Conservation (phyloP, 2,329 filamentous ascomycete species). For the Teratosphaeria gauchensis region DNA sequence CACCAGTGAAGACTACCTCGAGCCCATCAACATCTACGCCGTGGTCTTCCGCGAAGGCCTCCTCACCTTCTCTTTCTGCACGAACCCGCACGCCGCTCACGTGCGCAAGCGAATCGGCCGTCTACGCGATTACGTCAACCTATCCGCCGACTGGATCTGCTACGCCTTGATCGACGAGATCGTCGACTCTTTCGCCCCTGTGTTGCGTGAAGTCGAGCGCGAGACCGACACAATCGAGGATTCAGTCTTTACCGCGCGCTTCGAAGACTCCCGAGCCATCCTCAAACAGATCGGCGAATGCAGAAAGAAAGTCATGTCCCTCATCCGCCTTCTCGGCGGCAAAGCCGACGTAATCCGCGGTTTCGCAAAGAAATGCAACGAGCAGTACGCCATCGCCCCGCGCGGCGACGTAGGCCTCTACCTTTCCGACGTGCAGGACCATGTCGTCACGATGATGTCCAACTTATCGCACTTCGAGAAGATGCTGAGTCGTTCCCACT, state of each 20-base stretch:
- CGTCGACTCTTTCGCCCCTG: conserved; percentile 86
- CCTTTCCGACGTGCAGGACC: conserved; percentile 94
- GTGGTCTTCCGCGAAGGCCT: conserved; percentile 94
- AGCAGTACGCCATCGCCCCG: conserved; percentile 89
- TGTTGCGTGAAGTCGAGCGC: conserved; percentile 75
- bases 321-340: conserved; percentile 85
- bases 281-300: conserved; percentile 80
- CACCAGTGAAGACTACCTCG: conserved; percentile 70
- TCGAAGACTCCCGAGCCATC: conserved; percentile 81
- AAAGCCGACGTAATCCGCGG: conserved; percentile 98
- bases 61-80: conserved; percentile 84
- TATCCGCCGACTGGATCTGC: conserved; percentile 97
- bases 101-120: conserved; percentile 87
- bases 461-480: conserved; percentile 95
- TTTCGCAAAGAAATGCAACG: conserved; percentile 97
- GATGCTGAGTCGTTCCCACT: conserved; percentile 87
- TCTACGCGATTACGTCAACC: conserved; percentile 85
- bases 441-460: conserved; percentile 98
- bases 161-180: conserved; percentile 98
- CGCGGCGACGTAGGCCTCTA: conserved; percentile 96
- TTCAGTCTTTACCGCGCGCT: conserved; percentile 82
- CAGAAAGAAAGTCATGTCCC: conserved; percentile 87
- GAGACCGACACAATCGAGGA: conserved; percentile 93
- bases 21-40: conserved; percentile 93
- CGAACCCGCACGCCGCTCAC: conserved; percentile 76